Conservation (phyloP, 495 filamentous ascomycete genomes). For the Neurospora sp. region DNA sequence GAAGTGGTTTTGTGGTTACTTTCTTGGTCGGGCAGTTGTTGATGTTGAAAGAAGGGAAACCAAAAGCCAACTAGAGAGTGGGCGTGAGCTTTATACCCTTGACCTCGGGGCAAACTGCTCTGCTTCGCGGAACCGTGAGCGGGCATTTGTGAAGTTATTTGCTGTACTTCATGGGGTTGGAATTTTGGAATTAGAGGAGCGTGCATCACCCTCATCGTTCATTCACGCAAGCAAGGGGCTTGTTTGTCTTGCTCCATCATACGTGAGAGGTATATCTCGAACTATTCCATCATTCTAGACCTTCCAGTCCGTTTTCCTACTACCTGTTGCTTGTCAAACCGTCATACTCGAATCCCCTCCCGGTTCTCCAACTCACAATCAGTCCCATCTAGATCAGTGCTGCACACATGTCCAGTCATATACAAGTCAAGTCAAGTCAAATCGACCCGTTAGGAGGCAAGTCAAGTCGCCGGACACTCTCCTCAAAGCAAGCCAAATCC, state of each 20-base stretch:
- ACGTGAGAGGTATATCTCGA: neutral
- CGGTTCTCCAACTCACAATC: neutral
- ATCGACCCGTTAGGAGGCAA: too few relatives aligned
- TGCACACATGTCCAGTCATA: neutral
- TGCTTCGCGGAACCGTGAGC: too few relatives aligned
- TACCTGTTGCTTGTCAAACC: neutral
- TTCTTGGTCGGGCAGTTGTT: rapidly evolving
- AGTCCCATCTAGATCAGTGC: neutral
- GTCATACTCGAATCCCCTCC: neutral
- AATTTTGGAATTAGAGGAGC: rapidly evolving
- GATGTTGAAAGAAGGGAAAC: neutral
- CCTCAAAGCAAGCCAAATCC: too few relatives aligned
- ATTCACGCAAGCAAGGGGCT: neutral
- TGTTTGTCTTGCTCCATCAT: neutral
- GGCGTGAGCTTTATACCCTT: neutral
- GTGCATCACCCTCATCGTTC: neutral
- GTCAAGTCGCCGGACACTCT: too few relatives aligned
- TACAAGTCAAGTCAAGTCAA: neutral
- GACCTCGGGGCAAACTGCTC: neutral
- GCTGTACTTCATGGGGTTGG: neutral
- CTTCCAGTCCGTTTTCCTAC: neutral
- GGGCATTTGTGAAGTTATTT: neutral
- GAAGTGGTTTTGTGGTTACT: neutral
- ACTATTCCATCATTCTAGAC: neutral
- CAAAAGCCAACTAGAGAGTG: neutral